Base-by-base conservation (phyloP, 179 eudicot genomes). In the Amaranthus tricolor region DNA sequence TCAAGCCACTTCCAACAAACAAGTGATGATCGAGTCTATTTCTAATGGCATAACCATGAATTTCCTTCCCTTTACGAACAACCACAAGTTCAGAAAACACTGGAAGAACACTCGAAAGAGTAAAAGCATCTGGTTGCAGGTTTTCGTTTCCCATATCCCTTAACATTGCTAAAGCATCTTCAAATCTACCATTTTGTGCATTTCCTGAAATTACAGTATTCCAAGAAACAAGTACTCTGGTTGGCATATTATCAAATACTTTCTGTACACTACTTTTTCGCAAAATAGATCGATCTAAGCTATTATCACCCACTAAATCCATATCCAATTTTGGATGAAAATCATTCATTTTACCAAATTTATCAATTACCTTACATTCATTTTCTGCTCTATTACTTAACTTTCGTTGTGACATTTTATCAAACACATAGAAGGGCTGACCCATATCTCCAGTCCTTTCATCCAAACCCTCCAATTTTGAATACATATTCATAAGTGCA, bases 401-500 rank as follows among this genome's bases (percentile, higher is more conserved):
- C 4, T 75, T 71, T 71, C 71, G 2, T 47, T 78, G 73, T 73
- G 82, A 49, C 82, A 78, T 89, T 87, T 81, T 72, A 74, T 83
- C 96, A 61, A 86, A 81, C 90, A 91, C 45, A 5, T 85, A 53
- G 70, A 0, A 24, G 21, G 78, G 53, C 4, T 52, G 51, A 64
- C 58, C 54, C 24, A 45, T 14, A 9, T 15, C 6, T 63, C 72
- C 69, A 24, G 20, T 15, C 3, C 43, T 68, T 6, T 40, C 73
- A 50, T 52, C 51, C 21, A 12, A 44, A 49, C 47, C 13, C 62
- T 83, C 89, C 91, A 91, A 68, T 68, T 92, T 94, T 7, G 83
- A 79, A 64, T 94, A 92, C 96, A 94, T 86, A 59, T 84, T 89
- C 98, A 94, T 84, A 21, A 94, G 85, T 0, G 93, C 97, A 82